Percentiles rank a stretch among this genome's conserved stretches.
phyloP scores from a whole-genome alignment of 2,329 filamentous ascomycete genomes.

The Xylariaceae sp. region DNA sequence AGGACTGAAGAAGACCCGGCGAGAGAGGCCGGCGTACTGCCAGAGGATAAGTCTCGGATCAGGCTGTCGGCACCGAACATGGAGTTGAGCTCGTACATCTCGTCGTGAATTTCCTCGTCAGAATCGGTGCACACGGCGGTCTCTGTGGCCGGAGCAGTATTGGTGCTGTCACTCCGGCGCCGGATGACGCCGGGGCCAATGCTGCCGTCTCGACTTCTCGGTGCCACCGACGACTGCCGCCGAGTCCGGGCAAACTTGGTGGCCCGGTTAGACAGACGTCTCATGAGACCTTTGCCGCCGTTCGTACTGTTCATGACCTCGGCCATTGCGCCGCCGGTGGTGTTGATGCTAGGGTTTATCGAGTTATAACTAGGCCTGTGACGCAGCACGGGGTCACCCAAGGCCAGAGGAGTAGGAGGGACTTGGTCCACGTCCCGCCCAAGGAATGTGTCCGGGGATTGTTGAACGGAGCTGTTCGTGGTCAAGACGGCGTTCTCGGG shows the following conservation, averaged over 20 bases:
- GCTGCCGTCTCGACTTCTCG: constrained; percentile 76
- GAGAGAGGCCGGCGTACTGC: constrained; percentile 40
- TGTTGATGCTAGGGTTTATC: constrained; percentile 52
- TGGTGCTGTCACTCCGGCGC: constrained; percentile 83
- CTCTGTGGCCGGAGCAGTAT: constrained; percentile 50
- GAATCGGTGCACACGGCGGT: constrained; percentile 40
- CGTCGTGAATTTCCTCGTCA: constrained; percentile 50
- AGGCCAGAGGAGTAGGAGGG: constrained; percentile 50
- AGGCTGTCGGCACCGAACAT: constrained; percentile 34
- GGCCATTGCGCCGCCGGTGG: constrained; percentile 49
- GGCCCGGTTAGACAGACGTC: constrained; percentile 76
- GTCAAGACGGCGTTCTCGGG: constrained; percentile 43
- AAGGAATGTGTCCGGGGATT: constrained; percentile 55
- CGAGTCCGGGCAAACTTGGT: constrained; percentile 61
- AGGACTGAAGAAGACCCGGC: constrained; percentile 30
- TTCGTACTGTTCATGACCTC: constrained; percentile 28
- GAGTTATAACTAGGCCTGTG: constrained; percentile 54
- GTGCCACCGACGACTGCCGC: constrained; percentile 68
- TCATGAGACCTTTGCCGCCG: constrained; percentile 53
- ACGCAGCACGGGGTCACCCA: constrained; percentile 65
- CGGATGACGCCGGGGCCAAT: constrained; percentile 84
- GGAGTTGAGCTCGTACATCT: constrained; percentile 39
- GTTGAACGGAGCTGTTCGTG: constrained; percentile 55
- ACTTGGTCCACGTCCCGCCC: constrained; percentile 47
- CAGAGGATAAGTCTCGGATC: constrained; percentile 39